A percentile compares a stretch with the other conserved stretches of the same genome.
These are phyloP conservation scores for Fonsecaea nubica DNA, from an alignment of 2,329 filamentous ascomycete species.

Conservation along the genomic window DNA sequence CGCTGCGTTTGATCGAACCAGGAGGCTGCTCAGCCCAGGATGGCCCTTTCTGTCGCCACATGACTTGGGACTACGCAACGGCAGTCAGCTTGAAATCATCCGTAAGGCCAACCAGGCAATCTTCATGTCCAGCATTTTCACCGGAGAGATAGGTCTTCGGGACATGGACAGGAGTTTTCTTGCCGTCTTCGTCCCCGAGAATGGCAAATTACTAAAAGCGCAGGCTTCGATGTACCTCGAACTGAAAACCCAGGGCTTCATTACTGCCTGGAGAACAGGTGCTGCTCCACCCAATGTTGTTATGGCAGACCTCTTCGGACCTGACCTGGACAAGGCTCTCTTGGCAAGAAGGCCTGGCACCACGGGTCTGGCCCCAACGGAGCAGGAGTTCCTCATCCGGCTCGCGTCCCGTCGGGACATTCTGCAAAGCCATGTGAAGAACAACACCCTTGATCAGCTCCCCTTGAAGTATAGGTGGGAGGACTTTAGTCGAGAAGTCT, in stretches of 20 bases:
- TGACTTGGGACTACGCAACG: conserved; percentile 59
- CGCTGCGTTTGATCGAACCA: conserved; percentile 68
- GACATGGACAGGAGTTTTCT: conserved; percentile 69
- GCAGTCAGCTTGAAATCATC: conserved; percentile 64
- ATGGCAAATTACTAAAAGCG: conserved; percentile 63
- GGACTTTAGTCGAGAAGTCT: conserved; percentile 66
- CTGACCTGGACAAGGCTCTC: conserved; percentile 61
- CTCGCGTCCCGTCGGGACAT: conserved; percentile 62
- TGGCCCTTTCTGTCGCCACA: conserved; percentile 62
- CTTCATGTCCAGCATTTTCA: conserved; percentile 68
- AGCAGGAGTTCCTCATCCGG: conserved; percentile 65
- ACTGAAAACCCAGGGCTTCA: conserved; percentile 71
- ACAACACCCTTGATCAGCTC: conserved; percentile 57
- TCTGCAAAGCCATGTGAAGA: conserved; percentile 61
- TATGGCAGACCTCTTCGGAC: conserved; percentile 65
- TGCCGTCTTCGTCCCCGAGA: conserved; percentile 67
- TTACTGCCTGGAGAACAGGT: conserved; percentile 65
- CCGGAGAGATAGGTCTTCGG: conserved; percentile 68
- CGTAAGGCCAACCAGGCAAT: conserved; percentile 70
- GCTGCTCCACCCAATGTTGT: conserved; percentile 63
- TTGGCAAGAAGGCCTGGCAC: conserved; percentile 62
- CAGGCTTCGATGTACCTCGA: conserved; percentile 68
- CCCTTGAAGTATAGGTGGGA: conserved; percentile 69
- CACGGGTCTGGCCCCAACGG: conserved; percentile 62
- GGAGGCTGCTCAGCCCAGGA: conserved; percentile 65